Conservation (phyloP, 164 flowering plant species). For the Aristolochia contorta region DNA sequence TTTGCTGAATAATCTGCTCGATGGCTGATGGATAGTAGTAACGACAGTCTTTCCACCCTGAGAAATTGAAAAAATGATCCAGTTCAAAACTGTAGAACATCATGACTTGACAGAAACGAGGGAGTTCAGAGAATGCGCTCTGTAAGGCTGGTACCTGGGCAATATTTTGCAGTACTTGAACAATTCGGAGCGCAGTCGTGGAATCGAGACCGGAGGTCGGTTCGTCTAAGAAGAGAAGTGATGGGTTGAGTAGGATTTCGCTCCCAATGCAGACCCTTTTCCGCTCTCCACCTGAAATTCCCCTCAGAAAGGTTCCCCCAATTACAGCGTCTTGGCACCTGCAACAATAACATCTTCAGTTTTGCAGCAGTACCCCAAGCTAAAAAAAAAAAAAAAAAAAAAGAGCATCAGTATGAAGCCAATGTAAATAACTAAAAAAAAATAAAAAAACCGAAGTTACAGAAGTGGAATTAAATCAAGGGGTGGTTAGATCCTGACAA, state of each 20-base stretch:
- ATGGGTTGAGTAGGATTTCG: slow-evolving; percentile 7
- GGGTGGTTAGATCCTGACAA: no score
- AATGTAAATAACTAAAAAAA: no score
- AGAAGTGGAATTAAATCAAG: no score
- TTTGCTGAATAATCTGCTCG: slow-evolving; percentile 86
- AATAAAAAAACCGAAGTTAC: no score
- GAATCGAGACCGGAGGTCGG: slow-evolving; percentile 7
- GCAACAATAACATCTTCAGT: background rate
- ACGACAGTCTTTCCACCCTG: slow-evolving; percentile 90
- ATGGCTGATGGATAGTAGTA: slow-evolving; percentile 95
- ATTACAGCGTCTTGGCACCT: slow-evolving; percentile 9
- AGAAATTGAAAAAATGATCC: background rate
- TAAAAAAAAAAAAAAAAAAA: no score
- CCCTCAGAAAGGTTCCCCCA: slow-evolving; percentile 6
- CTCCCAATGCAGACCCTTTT: slow-evolving; percentile 11
- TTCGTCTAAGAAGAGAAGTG: slow-evolving; percentile 7
- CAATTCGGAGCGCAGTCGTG: slow-evolving; percentile 2
- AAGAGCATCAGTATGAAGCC: no score
- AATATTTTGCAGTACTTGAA: slow-evolving; percentile 3
- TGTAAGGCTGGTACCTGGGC: slow-evolving; percentile 3
- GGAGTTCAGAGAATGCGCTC: background rate
- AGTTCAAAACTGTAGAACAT: background rate
- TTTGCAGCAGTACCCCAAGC: background rate
- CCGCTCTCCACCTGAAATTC: slow-evolving; percentile 8
- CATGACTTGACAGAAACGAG: background rate